Conservation (phyloP, 2,329 filamentous ascomycete species). For the Pseudogymnoascus sp. region DNA sequence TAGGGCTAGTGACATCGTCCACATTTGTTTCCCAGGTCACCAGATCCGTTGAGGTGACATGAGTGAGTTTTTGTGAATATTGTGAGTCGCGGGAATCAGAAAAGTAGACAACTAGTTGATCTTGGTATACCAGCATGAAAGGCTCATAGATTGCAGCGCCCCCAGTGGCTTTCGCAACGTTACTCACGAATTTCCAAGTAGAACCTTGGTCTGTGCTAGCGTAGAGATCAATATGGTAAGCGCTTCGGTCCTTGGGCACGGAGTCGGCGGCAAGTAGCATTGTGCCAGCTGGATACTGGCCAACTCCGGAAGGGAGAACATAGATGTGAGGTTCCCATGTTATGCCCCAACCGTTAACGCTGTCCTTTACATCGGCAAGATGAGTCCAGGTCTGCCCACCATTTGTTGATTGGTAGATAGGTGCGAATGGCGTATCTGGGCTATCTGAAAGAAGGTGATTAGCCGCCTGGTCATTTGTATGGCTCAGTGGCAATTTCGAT, state of each 20-base stretch:
- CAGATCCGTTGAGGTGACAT: conserved; percentile 47
- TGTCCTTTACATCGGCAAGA: conserved; percentile 54
- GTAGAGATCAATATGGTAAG: conserved; percentile 63
- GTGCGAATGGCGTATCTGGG: conserved; percentile 20
- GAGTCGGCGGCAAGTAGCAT: conserved; percentile 46
- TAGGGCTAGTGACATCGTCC: conserved; percentile 55
- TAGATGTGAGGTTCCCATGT: conserved; percentile 65
- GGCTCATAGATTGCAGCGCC: conserved; percentile 63
- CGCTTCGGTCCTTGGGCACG: conserved; percentile 44
- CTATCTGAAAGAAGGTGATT: too few species aligned
- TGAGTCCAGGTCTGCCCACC: conserved; percentile 55
- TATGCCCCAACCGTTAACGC: conserved; percentile 56
- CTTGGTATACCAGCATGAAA: conserved; percentile 52
- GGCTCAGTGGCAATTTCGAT: too few species aligned
- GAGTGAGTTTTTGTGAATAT: conserved; percentile 66
- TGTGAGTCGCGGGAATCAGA: conserved; percentile 60
- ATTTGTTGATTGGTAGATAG: conserved; percentile 45
- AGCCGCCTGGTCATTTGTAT: too few species aligned
- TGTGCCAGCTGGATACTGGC: conserved; percentile 52
- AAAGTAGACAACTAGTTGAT: conserved; percentile 60
- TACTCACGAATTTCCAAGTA: conserved; percentile 60
- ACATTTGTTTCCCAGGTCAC: conserved; percentile 50
- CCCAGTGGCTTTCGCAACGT: conserved; percentile 48
- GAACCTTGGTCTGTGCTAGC: conserved; percentile 51
- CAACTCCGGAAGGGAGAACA: conserved; percentile 50